Percentiles rank a stretch among this genome's conserved stretches.
Evolutionary conservation across 768 basidiomycete species (phyloP).

Genomic region (Lentinula aciculospora): DNA sequence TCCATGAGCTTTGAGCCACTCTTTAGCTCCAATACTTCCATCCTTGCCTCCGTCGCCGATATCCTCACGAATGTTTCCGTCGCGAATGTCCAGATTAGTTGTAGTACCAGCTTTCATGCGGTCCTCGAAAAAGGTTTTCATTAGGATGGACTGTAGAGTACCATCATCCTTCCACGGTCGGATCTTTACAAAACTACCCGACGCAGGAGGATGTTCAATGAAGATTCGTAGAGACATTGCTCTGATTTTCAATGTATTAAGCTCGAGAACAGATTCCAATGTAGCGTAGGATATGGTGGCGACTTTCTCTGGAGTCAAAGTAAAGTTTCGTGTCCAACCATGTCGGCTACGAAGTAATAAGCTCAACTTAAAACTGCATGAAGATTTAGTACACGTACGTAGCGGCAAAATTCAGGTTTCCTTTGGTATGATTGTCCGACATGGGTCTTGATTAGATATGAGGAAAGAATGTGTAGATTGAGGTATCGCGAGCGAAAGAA

Average conservation of each 20-base stretch:
- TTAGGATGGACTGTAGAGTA: conserved; percentile 18
- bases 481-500: neutral
- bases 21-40: neutral
- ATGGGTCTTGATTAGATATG: neutral
- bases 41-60: neutral
- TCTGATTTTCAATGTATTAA: conserved; percentile 18
- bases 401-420: conserved; percentile 9
- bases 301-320: conserved; percentile 16
- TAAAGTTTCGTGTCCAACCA: conserved; percentile 20
- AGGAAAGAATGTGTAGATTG: neutral
- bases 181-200: conserved; percentile 16
- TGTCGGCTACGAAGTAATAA: conserved; percentile 12
- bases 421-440: conserved; percentile 4
- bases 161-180: conserved; percentile 18
- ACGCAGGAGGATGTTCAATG: conserved; percentile 18
- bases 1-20: conserved; percentile 5
- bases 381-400: neutral
- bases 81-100: conserved; percentile 19
- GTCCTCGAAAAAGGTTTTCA: conserved; percentile 16
- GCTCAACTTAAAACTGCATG: neutral
- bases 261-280: conserved; percentile 18
- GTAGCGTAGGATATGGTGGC: conserved; percentile 16
- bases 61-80: conserved; percentile 9
- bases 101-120: conserved; percentile 14
- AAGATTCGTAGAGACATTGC: conserved; percentile 17